Percentiles rank a stretch among this genome's conserved stretches.
These are phyloP conservation scores for Francoa sonchifolia DNA, from an alignment of 441 rosid species.

Conservation along the genomic window DNA sequence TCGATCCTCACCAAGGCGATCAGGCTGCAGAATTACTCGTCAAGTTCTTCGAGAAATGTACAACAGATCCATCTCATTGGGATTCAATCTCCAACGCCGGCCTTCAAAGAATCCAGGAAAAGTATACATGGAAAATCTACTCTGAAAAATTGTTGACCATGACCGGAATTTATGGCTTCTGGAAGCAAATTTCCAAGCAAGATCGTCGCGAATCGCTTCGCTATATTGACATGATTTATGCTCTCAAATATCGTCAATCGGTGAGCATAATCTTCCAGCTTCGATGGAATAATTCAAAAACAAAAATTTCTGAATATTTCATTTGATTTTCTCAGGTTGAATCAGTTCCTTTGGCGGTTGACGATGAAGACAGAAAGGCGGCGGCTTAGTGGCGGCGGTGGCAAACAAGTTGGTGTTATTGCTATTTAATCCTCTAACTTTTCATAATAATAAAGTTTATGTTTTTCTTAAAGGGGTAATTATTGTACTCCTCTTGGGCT, in stretches of 20 bases:
- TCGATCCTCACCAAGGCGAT: constrained; percentile 86
- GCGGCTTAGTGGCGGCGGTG: too few species aligned
- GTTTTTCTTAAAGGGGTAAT: too few species aligned
- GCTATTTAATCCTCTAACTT: too few species aligned
- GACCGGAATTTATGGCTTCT: constrained; percentile 87
- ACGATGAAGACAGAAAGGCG: too few species aligned
- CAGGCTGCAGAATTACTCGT: constrained; percentile 68
- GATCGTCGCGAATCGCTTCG: constrained; percentile 82
- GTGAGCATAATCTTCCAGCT: constrained; percentile 23
- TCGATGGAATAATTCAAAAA: too few species aligned
- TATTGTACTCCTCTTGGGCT: too few species aligned
- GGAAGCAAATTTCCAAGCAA: constrained; percentile 90
- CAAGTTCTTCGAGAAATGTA: constrained; percentile 64
- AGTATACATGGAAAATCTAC: constrained; percentile 91
- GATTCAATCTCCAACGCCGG: constrained; percentile 56
- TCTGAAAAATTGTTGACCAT: constrained; percentile 77
- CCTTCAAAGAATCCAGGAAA: constrained; percentile 69
- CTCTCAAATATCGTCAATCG: constrained; percentile 76
- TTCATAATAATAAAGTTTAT: too few species aligned
- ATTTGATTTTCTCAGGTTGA: constrained; percentile 51
- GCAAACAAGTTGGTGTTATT: too few species aligned
- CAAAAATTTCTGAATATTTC: neutral
- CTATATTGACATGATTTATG: constrained; percentile 89
- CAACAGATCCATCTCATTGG: constrained; percentile 59
- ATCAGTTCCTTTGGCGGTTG: constrained; percentile 68